Conservation (phyloP, 139 green algal genomes). For the Zygnema cylindricum region DNA sequence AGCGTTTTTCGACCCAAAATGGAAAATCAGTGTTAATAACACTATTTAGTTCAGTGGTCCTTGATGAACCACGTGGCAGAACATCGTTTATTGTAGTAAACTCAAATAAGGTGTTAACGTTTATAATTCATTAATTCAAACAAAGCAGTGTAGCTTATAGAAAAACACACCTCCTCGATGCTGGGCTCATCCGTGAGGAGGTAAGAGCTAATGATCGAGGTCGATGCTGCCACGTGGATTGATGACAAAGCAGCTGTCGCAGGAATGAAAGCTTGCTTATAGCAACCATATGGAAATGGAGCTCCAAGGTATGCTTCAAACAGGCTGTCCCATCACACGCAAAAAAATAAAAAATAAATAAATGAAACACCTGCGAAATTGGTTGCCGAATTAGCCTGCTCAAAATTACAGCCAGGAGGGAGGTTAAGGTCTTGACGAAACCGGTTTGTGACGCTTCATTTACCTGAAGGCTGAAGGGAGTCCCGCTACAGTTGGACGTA, state of each 20-base stretch:
- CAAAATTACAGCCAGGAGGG: not conserved
- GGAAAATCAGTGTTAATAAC: too few relatives aligned
- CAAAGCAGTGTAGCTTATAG: not conserved
- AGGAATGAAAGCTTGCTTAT: conserved; percentile 51
- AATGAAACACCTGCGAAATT: not conserved
- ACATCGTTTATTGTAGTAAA: too few relatives aligned
- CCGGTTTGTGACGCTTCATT: too few relatives aligned
- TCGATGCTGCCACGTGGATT: conserved; percentile 51
- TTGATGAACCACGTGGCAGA: too few relatives aligned
- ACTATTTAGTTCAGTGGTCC: too few relatives aligned
- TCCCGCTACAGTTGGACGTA: not conserved
- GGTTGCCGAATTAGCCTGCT: not conserved
- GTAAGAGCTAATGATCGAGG: conserved; percentile 20
- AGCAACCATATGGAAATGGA: conserved; percentile 55
- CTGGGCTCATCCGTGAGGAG: conserved; percentile 7
- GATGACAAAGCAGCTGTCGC: not conserved
- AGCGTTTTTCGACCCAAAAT: too few relatives aligned
- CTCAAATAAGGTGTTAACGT: too few relatives aligned
- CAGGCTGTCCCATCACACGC: not conserved
- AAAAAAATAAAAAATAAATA: not conserved
- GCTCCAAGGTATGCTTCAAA: conserved; percentile 59
- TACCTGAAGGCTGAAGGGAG: not conserved
- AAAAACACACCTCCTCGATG: conserved; percentile 38
- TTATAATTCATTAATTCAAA: too few relatives aligned
- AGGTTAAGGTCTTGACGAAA: not conserved